Percentiles rank a stretch among this genome's conserved stretches.
These are phyloP conservation scores for Ligustrum vulgare DNA, from an alignment of 257 asterid genomes.

Conservation along the genomic window DNA sequence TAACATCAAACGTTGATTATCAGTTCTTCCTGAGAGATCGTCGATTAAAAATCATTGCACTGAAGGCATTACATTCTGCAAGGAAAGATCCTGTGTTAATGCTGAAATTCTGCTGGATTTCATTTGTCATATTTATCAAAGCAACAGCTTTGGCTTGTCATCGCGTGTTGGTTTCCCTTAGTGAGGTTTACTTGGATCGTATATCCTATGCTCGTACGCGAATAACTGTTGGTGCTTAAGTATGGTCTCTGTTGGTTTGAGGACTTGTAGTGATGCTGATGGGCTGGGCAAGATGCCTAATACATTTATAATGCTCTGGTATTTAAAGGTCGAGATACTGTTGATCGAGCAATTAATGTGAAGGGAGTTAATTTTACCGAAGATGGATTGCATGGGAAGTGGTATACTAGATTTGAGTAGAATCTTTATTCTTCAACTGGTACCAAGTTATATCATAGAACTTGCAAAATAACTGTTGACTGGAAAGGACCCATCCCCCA, in stretches of 20 bases:
- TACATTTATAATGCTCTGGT: too few relatives aligned
- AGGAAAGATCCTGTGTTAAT: conserved; percentile 60
- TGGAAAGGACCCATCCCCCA: neutral
- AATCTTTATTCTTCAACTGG: neutral
- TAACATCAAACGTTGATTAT: conserved; percentile 30
- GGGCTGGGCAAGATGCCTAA: neutral
- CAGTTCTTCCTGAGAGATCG: conserved; percentile 62
- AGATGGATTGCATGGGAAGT: neutral
- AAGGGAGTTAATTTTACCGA: neutral
- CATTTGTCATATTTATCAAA: conserved; percentile 46
- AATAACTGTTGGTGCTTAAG: conserved; percentile 43
- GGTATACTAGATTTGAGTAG: neutral
- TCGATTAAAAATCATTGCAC: conserved; percentile 73
- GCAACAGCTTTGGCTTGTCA: conserved; percentile 71
- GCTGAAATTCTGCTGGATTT: conserved; percentile 61
- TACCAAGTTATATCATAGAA: neutral
- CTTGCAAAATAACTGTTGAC: neutral
- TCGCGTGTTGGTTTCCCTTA: conserved; percentile 46
- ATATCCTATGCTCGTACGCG: conserved; percentile 42
- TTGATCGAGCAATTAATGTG: neutral
- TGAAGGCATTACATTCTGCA: conserved; percentile 58
- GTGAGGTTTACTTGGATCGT: conserved; percentile 41
- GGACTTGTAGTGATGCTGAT: neutral
- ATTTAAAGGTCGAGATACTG: too few relatives aligned
- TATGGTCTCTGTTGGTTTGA: neutral